These are phyloP conservation scores for Neurospora sp. DNA, from an alignment of 495 filamentous ascomycete species.

Conservation along the genomic window DNA sequence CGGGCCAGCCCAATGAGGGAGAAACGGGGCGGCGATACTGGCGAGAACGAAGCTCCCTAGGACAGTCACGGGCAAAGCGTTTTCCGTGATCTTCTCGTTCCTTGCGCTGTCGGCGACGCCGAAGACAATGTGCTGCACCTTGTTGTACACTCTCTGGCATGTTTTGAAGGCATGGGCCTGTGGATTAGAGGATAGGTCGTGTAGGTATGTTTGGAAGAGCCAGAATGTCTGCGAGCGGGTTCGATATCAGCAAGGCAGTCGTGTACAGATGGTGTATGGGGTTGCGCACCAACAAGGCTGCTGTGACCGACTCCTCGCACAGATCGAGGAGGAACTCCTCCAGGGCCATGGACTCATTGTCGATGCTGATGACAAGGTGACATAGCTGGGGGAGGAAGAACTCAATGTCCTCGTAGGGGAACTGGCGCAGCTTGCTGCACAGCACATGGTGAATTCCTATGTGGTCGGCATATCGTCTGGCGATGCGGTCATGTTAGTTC, in stretches of 20 bases:
- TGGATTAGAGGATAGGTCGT: constrained; percentile 59
- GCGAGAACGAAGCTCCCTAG: constrained; percentile 62
- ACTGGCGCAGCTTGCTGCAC: constrained; percentile 69
- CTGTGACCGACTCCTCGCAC: constrained; percentile 70
- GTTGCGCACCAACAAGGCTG: constrained; percentile 55
- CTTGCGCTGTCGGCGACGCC: constrained; percentile 49
- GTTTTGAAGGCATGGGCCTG: constrained; percentile 60
- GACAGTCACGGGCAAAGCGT: constrained; percentile 60
- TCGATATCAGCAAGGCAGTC: constrained; percentile 2
- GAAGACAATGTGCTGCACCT: constrained; percentile 71
- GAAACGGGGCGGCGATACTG: constrained; percentile 42
- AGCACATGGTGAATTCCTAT: constrained; percentile 73
- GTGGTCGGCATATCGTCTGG: constrained; percentile 69
- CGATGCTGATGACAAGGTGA: constrained; percentile 66
- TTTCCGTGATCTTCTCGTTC: constrained; percentile 64
- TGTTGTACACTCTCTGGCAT: constrained; percentile 67
- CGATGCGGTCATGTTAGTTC: constrained; percentile 7
- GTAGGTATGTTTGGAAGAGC: constrained; percentile 73
- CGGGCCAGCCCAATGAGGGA: constrained; percentile 56
- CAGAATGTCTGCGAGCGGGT: constrained; percentile 55
- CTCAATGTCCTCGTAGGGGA: constrained; percentile 73
- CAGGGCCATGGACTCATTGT: constrained; percentile 76
- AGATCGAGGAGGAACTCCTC: constrained; percentile 73
- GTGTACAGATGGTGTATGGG: neutral
- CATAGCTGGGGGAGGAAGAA: constrained; percentile 77